Evolutionary conservation across 1,284 basidiomycete species (phyloP).

Genomic region (Microbotryomycetes sp.): DNA sequence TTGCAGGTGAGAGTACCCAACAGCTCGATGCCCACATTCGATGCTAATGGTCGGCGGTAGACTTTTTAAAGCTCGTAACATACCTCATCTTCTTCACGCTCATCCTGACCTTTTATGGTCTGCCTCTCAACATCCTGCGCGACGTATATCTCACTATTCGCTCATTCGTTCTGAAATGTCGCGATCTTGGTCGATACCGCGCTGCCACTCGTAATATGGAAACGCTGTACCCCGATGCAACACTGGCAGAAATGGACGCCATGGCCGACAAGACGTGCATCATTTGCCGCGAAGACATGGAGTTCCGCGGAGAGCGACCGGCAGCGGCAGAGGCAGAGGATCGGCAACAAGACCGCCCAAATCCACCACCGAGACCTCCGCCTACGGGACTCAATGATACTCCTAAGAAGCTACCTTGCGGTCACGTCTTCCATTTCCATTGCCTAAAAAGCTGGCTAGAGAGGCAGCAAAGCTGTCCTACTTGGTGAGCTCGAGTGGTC

Average conservation of each 20-base stretch:
- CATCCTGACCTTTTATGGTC: slow-evolving; percentile 87
- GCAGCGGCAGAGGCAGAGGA: not conserved
- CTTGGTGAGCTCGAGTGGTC: slow-evolving; percentile 65
- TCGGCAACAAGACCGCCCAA: no score
- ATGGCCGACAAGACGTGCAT: slow-evolving; percentile 91
- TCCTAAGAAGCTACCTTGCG: slow-evolving; percentile 91
- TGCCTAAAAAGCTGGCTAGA: slow-evolving; percentile 97
- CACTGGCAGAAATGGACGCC: slow-evolving; percentile 66
- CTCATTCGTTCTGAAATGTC: slow-evolving; percentile 77
- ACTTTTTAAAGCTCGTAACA: slow-evolving; percentile 85
- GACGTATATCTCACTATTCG: slow-evolving; percentile 93
- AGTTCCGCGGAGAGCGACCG: slow-evolving; percentile 33
- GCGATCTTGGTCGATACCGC: slow-evolving; percentile 81
- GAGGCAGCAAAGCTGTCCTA: slow-evolving; percentile 84
- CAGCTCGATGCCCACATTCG: not conserved
- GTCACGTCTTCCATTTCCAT: slow-evolving; percentile 97
- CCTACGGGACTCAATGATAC: slow-evolving; percentile 76
- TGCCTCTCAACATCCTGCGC: slow-evolving; percentile 91
- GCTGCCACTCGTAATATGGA: slow-evolving; percentile 97
- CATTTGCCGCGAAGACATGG: slow-evolving; percentile 98
- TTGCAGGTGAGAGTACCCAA: slow-evolving; percentile 71
- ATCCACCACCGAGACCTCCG: slow-evolving; percentile 6
- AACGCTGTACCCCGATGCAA: slow-evolving; percentile 88
- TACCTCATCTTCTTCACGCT: slow-evolving; percentile 89
- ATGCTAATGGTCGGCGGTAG: slow-evolving; percentile 44